These are phyloP conservation scores for Coemansia guatemalensis DNA, from an alignment of 192 early-diverging fungal genomes.

Conservation along the genomic window DNA sequence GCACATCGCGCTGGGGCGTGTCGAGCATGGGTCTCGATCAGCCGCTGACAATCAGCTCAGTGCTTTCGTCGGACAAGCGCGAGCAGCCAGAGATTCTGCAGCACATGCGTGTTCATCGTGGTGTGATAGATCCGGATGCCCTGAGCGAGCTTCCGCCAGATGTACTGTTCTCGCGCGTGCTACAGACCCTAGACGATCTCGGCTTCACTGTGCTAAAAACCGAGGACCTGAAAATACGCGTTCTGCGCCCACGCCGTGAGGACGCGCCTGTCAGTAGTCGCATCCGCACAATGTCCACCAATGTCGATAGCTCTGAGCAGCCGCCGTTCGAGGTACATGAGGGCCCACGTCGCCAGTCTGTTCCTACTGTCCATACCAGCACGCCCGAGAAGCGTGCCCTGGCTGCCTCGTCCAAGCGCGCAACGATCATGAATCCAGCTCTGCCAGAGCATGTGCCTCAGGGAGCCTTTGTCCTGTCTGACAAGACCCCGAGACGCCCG, in stretches of 20 bases:
- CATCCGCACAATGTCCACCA: constrained; percentile 41
- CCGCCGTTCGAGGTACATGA: constrained; percentile 12
- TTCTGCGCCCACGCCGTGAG: constrained; percentile 40
- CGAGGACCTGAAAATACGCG: constrained; percentile 51
- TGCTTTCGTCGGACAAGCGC: constrained; percentile 32
- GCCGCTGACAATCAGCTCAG: constrained; percentile 38
- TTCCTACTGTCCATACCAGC: constrained; percentile 29
- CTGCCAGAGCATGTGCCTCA: constrained; percentile 29
- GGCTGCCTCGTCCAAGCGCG: constrained; percentile 37
- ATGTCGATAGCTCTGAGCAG: constrained; percentile 14
- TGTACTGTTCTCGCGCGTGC: constrained; percentile 67
- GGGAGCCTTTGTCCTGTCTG: constrained; percentile 19
- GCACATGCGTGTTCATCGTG: constrained; percentile 71
- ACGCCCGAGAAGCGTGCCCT: constrained; percentile 25
- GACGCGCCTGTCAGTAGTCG: constrained; percentile 10
- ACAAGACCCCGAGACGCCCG: constrained; percentile 33
- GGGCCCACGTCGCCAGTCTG: constrained; percentile 45
- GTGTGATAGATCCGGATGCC: constrained; percentile 69
- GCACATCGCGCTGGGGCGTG: constrained; percentile 54
- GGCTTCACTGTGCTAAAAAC: constrained; percentile 52
- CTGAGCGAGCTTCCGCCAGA: constrained; percentile 65
- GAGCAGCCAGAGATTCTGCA: constrained; percentile 52
- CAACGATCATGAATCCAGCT: constrained; percentile 44
- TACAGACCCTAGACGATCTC: constrained; percentile 55
- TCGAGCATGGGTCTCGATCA: constrained; percentile 26